Evolutionary conservation across 2,329 filamentous ascomycete genomes (phyloP).

Genomic region (Scopulariopsis brevicaulis): DNA sequence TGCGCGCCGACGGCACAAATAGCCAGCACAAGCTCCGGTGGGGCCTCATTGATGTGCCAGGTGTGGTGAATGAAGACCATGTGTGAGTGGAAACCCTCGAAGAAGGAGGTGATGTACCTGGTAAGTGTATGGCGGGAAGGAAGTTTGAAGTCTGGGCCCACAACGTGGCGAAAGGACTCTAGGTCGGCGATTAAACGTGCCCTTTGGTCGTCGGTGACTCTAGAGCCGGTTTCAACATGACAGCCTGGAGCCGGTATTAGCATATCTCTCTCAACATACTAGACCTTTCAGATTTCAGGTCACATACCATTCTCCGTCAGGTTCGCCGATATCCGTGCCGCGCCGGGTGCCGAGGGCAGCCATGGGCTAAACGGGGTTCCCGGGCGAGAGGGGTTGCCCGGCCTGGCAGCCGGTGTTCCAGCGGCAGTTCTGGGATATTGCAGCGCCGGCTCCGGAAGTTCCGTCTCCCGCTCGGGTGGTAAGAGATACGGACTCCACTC

Average conservation of each 20-base stretch:
- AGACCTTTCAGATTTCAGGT: too few relatives aligned
- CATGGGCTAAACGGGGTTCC: slow-evolving; percentile 24
- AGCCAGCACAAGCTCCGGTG: slow-evolving; percentile 19
- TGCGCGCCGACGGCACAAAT: slow-evolving; percentile 22
- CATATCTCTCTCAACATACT: not conserved
- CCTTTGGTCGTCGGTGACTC: slow-evolving; percentile 22
- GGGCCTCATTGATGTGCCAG: slow-evolving; percentile 17
- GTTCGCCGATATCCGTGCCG: slow-evolving; percentile 13
- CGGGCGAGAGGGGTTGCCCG: slow-evolving; percentile 9
- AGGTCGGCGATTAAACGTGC: slow-evolving; percentile 12
- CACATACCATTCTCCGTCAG: slow-evolving; percentile 11
- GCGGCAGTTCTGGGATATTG: slow-evolving; percentile 8
- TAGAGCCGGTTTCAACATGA: not conserved
- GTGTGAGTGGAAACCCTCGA: slow-evolving; percentile 24
- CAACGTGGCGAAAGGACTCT: slow-evolving; percentile 15
- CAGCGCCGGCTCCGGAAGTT: slow-evolving; percentile 11
- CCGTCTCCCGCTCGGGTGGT: slow-evolving; percentile 12
- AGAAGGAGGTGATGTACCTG: slow-evolving; percentile 21
- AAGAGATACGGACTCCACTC: slow-evolving; percentile 26
- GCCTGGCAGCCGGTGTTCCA: slow-evolving; percentile 5
- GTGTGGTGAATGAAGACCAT: slow-evolving; percentile 25
- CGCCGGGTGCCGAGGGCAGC: slow-evolving; percentile 22
- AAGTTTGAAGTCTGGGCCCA: slow-evolving; percentile 17
- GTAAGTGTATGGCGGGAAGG: slow-evolving; percentile 23
- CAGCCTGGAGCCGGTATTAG: not conserved